These are phyloP conservation scores for Microsporum canis DNA, from an alignment of 2,329 filamentous ascomycete genomes.

Conservation along the genomic window DNA sequence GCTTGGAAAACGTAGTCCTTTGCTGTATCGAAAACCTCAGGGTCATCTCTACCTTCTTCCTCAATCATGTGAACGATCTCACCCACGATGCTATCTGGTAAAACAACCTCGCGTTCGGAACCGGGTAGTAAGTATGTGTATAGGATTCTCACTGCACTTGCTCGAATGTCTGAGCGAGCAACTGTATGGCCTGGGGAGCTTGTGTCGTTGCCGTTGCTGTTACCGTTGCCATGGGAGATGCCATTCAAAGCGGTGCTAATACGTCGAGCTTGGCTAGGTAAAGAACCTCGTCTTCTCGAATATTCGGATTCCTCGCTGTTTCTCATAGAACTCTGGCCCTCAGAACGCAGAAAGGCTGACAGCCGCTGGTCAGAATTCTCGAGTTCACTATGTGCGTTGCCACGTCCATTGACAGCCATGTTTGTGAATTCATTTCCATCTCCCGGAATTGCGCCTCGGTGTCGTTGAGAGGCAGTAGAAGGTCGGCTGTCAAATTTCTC, in stretches of 20 bases:
- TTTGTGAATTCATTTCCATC: neutral
- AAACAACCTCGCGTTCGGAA: slow-evolving; percentile 90
- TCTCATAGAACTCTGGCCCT: slow-evolving; percentile 42
- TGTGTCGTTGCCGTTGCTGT: slow-evolving; percentile 51
- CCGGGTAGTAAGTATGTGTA: slow-evolving; percentile 92
- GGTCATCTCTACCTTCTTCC: slow-evolving; percentile 82
- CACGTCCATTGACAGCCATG: slow-evolving; percentile 33
- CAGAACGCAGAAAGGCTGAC: slow-evolving; percentile 70
- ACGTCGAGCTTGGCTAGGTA: slow-evolving; percentile 40
- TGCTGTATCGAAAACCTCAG: slow-evolving; percentile 90
- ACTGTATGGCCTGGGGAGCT: slow-evolving; percentile 76
- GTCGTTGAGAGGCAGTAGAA: slow-evolving; percentile 8
- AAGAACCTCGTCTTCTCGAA: slow-evolving; percentile 29
- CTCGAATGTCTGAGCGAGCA: slow-evolving; percentile 76
- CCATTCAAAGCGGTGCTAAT: slow-evolving; percentile 53
- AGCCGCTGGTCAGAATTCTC: slow-evolving; percentile 78
- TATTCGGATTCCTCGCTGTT: slow-evolving; percentile 39
- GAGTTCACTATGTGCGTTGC: slow-evolving; percentile 49
- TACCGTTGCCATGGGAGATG: slow-evolving; percentile 36
- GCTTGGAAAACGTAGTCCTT: slow-evolving; percentile 99
- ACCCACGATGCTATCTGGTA: slow-evolving; percentile 75
- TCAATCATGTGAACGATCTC: slow-evolving; percentile 83
- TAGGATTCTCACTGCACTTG: slow-evolving; percentile 95
- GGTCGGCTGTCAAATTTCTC: slow-evolving; percentile 66
- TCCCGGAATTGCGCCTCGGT: neutral